These are phyloP conservation scores for Neospermospora avenae DNA, from an alignment of 2,329 filamentous ascomycete species.

Conservation along the genomic window DNA sequence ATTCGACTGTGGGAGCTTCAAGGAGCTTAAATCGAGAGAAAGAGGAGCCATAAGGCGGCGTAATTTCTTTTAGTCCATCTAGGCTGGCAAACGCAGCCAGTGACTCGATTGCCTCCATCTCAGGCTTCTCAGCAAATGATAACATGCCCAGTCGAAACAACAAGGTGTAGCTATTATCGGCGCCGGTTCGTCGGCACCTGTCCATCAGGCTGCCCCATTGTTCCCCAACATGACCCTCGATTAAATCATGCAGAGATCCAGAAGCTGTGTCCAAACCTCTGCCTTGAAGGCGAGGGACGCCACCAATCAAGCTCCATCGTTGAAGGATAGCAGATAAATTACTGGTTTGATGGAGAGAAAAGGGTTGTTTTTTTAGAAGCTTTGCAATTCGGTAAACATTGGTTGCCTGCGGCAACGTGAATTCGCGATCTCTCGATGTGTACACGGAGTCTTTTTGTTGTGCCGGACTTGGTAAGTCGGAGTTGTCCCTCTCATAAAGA, in stretches of 20 bases:
- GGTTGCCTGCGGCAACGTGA: conserved; percentile 8
- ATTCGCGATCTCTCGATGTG: conserved; percentile 14
- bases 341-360: conserved; percentile 8
- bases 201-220: conserved; percentile 34
- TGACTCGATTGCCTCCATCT: conserved; percentile 26
- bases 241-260: conserved; percentile 29
- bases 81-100: conserved; percentile 17
- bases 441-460: conserved; percentile 8
- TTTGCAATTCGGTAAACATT: conserved; percentile 24
- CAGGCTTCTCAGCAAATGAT: conserved; percentile 26
- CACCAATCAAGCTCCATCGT: conserved; percentile 34
- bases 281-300: conserved; percentile 21
- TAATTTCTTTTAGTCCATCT: conserved; percentile 12
- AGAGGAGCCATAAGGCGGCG: too few species aligned
- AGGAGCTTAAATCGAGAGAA: too few species aligned
- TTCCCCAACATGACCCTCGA: conserved; percentile 31
- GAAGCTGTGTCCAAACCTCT: conserved; percentile 6
- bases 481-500: conserved; percentile 22
- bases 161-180: conserved; percentile 12
- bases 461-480: background rate
- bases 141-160: conserved; percentile 32
- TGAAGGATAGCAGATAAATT: conserved; percentile 14
- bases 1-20: too few species aligned
- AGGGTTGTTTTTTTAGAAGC: conserved; percentile 15
- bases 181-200: conserved; percentile 25